Percentiles rank a stretch among this genome's conserved stretches.
Evolutionary conservation across 768 basidiomycete species (phyloP).

Genomic region (Tephrocybe sp.): DNA sequence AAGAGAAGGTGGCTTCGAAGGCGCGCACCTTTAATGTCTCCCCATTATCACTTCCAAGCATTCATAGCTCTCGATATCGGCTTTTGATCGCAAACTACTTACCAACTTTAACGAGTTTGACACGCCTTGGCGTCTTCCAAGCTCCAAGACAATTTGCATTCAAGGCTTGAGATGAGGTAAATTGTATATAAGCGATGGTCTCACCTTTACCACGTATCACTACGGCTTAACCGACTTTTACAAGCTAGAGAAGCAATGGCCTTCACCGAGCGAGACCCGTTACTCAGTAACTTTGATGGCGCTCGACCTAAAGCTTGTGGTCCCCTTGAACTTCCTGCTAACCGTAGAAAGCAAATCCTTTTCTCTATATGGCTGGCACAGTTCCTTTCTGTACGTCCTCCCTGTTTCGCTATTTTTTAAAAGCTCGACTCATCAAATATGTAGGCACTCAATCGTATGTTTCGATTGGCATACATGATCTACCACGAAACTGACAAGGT

Average conservation of each 20-base stretch:
- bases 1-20: too few species aligned
- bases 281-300: slow-evolving; percentile 5
- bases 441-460: slow-evolving; percentile 35
- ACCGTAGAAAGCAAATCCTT: slow-evolving; percentile 61
- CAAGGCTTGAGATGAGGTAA: background rate
- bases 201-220: background rate
- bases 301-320: slow-evolving; percentile 28
- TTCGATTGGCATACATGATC: too few species aligned
- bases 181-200: background rate
- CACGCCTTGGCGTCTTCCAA: too few species aligned
- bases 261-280: slow-evolving; percentile 15
- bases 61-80: too few species aligned
- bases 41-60: too few species aligned
- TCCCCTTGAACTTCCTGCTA: slow-evolving; percentile 59
- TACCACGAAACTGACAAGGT: background rate
- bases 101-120: too few species aligned
- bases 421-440: background rate
- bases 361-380: slow-evolving; percentile 70
- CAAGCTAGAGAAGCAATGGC: slow-evolving; percentile 10
- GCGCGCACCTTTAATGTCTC: too few species aligned
- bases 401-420: background rate
- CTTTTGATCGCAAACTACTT: too few species aligned
- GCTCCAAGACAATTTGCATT: too few species aligned
- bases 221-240: background rate
- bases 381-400: slow-evolving; percentile 66